Evolutionary conservation across 192 early-diverging fungal species (phyloP).

Genomic region (Coemansia sp.): DNA sequence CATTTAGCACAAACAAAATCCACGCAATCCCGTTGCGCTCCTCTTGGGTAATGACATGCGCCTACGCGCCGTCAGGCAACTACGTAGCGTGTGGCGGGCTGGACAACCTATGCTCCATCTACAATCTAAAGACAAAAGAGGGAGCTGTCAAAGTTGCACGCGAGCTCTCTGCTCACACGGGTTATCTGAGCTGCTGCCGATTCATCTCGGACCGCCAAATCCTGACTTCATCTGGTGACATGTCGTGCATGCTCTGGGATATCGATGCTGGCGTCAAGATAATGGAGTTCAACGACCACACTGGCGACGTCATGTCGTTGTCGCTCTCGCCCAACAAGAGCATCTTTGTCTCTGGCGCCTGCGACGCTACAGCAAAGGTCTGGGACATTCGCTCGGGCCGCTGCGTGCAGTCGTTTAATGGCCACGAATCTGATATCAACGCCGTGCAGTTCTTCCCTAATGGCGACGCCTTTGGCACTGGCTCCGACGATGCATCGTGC

Average conservation of each 20-base stretch:
- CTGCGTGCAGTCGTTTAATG: conserved; percentile 97
- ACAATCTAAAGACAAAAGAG: conserved; percentile 94
- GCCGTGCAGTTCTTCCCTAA: conserved; percentile 99
- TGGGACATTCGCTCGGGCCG: conserved; percentile 97
- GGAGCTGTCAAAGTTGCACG: conserved; percentile 91
- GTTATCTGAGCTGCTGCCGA: conserved; percentile 96
- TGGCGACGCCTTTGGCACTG: conserved; percentile 96
- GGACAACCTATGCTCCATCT: conserved; percentile 99
- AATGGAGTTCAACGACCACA: conserved; percentile 96
- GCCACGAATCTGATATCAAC: conserved; percentile 99
- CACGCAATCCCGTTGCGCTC: conserved; percentile 98
- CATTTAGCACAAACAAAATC: conserved; percentile 98
- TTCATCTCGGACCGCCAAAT: conserved; percentile 97
- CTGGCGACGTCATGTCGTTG: conserved; percentile 98
- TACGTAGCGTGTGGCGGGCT: conserved; percentile 99
- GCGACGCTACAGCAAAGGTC: conserved; percentile 96
- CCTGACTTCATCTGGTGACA: conserved; percentile 93
- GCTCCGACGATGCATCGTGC: conserved; percentile 98
- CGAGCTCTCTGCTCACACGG: conserved; percentile 95
- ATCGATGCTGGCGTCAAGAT: conserved; percentile 98
- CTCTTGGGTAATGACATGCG: conserved; percentile 99
- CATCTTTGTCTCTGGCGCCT: conserved; percentile 97
- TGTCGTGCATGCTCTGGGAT: conserved; percentile 99
- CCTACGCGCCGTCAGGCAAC: conserved; percentile 96
- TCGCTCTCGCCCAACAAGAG: conserved; percentile 91